Evolutionary conservation across 805 yeast species (phyloP).

Genomic region (Yamadazyma akitaensis): DNA sequence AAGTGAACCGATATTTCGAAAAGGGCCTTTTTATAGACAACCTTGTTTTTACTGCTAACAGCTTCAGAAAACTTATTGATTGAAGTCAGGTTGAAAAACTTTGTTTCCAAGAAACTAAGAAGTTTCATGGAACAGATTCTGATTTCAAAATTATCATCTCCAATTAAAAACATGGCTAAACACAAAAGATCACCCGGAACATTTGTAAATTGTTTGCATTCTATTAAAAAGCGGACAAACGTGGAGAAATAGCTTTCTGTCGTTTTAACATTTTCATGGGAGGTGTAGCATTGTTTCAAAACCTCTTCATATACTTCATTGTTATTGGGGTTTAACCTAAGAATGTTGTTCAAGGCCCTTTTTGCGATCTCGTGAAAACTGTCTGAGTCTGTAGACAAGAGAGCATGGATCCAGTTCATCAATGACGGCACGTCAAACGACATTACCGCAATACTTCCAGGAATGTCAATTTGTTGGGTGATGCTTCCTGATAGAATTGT

Average conservation of each 20-base stretch:
- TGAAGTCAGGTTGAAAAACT: slow-evolving; percentile 46
- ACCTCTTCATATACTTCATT: slow-evolving; percentile 55
- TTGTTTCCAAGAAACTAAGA: slow-evolving; percentile 61
- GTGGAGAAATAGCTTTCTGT: slow-evolving; percentile 69
- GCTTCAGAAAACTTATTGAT: slow-evolving; percentile 60
- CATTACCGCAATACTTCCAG: slow-evolving; percentile 49
- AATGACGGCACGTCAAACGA: slow-evolving; percentile 70
- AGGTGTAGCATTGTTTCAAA: slow-evolving; percentile 66
- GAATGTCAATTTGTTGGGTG: slow-evolving; percentile 43
- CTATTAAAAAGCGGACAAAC: slow-evolving; percentile 61
- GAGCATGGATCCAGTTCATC: slow-evolving; percentile 76
- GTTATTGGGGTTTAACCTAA: slow-evolving; percentile 56
- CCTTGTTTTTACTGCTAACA: slow-evolving; percentile 69
- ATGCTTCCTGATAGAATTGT: slow-evolving; percentile 74
- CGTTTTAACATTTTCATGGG: slow-evolving; percentile 47
- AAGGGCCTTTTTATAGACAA: slow-evolving; percentile 83
- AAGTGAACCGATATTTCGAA: slow-evolving; percentile 73
- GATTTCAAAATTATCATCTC: slow-evolving; percentile 65
- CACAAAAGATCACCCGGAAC: slow-evolving; percentile 67
- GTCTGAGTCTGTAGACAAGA: slow-evolving; percentile 59
- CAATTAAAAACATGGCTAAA: slow-evolving; percentile 73
- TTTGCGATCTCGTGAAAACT: slow-evolving; percentile 61
- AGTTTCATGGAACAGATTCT: slow-evolving; percentile 71
- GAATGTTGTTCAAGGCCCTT: slow-evolving; percentile 64
- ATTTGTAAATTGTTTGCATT: slow-evolving; percentile 45